Conservation (phyloP, 2,329 filamentous ascomycete genomes). For the Trichocomaceae sp. region DNA sequence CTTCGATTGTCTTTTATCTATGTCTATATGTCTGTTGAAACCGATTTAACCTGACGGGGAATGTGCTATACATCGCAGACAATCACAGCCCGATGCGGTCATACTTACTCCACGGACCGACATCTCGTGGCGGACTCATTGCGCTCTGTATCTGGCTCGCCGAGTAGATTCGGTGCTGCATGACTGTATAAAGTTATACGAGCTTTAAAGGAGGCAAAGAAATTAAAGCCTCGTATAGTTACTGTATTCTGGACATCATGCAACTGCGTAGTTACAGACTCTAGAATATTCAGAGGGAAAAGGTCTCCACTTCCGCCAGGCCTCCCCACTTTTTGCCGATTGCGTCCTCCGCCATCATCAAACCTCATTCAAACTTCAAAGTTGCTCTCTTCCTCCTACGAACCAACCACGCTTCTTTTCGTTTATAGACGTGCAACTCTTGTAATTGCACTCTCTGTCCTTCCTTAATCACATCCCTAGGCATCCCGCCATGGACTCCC, state of each 20-base stretch:
- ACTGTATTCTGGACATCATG: not conserved
- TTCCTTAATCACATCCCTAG: not conserved
- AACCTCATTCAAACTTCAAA: not conserved
- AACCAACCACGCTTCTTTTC: not conserved
- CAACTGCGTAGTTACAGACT: not conserved
- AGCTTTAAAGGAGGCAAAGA: no score
- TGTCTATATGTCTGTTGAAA: no score
- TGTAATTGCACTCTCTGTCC: not conserved
- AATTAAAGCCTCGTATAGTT: not conserved
- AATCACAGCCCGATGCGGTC: no score
- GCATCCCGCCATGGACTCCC: conserved; percentile 54
- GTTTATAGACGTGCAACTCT: not conserved
- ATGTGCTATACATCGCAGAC: no score
- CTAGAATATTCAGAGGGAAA: not conserved
- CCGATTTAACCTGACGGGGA: no score
- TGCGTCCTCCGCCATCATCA: conserved; percentile 6
- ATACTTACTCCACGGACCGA: no score
- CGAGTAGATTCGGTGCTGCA: no score
- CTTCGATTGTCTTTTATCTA: no score
- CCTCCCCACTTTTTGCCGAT: conserved; percentile 7
- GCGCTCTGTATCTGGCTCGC: no score
- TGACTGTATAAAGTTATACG: no score
- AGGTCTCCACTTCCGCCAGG: not conserved
- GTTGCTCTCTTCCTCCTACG: not conserved
- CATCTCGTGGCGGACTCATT: no score